phyloP scores from a whole-genome alignment of 805 yeast species.

The Wickerhamiella azymoides region DNA sequence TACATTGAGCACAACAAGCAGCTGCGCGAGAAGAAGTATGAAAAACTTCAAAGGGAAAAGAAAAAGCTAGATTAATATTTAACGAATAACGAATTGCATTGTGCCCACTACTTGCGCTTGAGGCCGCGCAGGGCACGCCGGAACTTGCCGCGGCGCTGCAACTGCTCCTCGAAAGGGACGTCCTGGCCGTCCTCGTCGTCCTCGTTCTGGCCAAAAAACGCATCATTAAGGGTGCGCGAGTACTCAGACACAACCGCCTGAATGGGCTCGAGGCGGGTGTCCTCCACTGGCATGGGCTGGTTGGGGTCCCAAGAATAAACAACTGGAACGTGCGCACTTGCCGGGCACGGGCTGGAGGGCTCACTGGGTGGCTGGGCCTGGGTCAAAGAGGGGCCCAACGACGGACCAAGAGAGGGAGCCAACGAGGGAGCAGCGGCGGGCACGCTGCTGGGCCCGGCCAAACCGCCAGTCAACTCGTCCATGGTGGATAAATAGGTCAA shows the following conservation, averaged over 20 bases:
- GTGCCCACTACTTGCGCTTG: neutral
- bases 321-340: neutral
- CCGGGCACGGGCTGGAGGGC: neutral
- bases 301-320: slow-evolving; percentile 2
- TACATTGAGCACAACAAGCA: slow-evolving; percentile 53
- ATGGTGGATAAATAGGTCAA: neutral
- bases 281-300: neutral
- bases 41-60: neutral
- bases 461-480: too few relatives aligned
- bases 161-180: neutral
- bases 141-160: slow-evolving; percentile 1
- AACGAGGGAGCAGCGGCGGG: neutral
- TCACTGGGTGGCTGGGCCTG: too few relatives aligned
- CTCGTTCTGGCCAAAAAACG: slow-evolving; percentile 2
- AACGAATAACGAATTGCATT: neutral
- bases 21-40: slow-evolving; percentile 51
- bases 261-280: slow-evolving; percentile 4
- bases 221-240: slow-evolving; percentile 4
- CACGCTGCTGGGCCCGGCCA: too few relatives aligned
- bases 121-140: neutral
- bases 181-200: neutral
- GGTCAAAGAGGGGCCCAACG: neutral
- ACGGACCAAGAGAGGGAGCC: neutral
- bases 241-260: slow-evolving; percentile 7
- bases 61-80: too few relatives aligned